phyloP scores from a whole-genome alignment of 768 basidiomycete genomes.

The Boletus reticuloceps region DNA sequence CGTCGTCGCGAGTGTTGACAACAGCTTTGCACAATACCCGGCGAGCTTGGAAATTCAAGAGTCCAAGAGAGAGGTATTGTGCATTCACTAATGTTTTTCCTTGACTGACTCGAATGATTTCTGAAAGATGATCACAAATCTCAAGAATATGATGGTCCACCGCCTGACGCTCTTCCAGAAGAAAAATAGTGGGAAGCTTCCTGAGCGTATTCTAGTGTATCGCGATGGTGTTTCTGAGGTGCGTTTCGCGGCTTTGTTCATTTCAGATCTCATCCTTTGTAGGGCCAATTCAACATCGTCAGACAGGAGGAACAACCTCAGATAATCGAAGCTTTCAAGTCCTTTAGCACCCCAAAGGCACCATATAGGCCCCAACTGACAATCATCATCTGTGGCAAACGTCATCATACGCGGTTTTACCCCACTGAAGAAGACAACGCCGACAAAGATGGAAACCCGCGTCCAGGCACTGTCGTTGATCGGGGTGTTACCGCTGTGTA shows the following conservation, averaged over 20 bases:
- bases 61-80: conserved; percentile 63
- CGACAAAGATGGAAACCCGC: conserved; percentile 48
- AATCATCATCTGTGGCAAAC: conserved; percentile 56
- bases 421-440: conserved; percentile 43
- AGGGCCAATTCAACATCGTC: conserved; percentile 51
- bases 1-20: conserved; percentile 49
- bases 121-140: conserved; percentile 46
- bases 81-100: background rate
- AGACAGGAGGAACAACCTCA: conserved; percentile 42
- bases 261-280: conserved; percentile 11
- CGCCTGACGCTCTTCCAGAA: conserved; percentile 40
- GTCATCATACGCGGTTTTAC: conserved; percentile 58
- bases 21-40: conserved; percentile 47
- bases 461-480: conserved; percentile 54
- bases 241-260: conserved; percentile 1
- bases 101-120: background rate
- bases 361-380: conserved; percentile 47
- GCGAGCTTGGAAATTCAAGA: conserved; percentile 49
- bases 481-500: conserved; percentile 53
- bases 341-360: conserved; percentile 35
- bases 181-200: conserved; percentile 36
- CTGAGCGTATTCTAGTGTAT: conserved; percentile 50
- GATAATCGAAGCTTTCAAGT: conserved; percentile 41
- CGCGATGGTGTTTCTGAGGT: conserved; percentile 83
- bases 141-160: conserved; percentile 47